These are phyloP conservation scores for Fusarium sp. DNA, from an alignment of 2,329 filamentous ascomycete genomes.

Conservation along the genomic window DNA sequence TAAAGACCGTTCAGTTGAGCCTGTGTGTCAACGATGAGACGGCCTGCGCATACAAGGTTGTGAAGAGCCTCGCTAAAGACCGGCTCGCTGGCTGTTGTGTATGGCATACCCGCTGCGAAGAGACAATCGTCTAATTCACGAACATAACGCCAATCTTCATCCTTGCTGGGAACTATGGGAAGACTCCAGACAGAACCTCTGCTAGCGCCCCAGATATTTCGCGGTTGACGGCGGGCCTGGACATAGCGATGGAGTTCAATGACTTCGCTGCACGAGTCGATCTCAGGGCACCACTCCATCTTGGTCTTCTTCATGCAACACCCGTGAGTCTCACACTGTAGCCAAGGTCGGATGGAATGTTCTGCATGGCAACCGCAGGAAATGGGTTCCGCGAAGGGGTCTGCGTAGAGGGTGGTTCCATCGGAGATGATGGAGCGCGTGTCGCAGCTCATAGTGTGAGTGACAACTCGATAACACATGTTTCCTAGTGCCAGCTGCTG, in stretches of 20 bases:
- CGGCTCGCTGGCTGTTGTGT: background rate
- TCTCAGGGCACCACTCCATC: slow-evolving; percentile 35
- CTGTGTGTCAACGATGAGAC: slow-evolving; percentile 18
- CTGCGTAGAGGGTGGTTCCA: slow-evolving; percentile 39
- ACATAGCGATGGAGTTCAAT: slow-evolving; percentile 39
- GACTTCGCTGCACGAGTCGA: slow-evolving; percentile 20
- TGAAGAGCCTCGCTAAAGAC: slow-evolving; percentile 5
- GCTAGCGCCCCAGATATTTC: slow-evolving; percentile 14
- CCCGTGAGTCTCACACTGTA: slow-evolving; percentile 47
- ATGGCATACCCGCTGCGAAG: slow-evolving; percentile 12
- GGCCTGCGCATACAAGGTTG: slow-evolving; percentile 19
- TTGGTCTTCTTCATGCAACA: slow-evolving; percentile 47
- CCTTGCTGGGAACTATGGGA: background rate
- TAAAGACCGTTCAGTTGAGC: background rate
- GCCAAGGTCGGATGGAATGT: slow-evolving; percentile 3
- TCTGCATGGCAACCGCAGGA: slow-evolving; percentile 41
- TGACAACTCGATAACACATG: slow-evolving; percentile 49
- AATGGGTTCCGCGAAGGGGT: slow-evolving; percentile 44
- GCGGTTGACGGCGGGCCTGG: slow-evolving; percentile 18
- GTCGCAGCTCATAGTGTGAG: slow-evolving; percentile 52
- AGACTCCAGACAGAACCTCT: background rate
- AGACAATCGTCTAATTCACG: slow-evolving; percentile 7
- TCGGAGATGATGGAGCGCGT: slow-evolving; percentile 49
- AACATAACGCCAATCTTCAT: slow-evolving; percentile 3
- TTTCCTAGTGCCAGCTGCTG: background rate